phyloP scores from a whole-genome alignment of 2,329 filamentous ascomycete genomes.

The Cercospora sp. region DNA sequence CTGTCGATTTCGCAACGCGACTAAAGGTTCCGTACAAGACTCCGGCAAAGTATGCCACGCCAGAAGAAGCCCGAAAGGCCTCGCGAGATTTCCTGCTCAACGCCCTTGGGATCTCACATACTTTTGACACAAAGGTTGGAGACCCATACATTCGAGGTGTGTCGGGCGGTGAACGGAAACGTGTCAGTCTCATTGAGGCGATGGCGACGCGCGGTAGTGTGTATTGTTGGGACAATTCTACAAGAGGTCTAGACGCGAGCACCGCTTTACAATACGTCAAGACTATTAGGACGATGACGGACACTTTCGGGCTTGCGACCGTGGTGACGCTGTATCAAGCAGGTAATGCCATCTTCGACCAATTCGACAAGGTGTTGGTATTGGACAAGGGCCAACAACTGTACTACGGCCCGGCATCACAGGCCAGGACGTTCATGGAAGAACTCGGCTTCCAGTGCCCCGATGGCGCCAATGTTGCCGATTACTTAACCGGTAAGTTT shows the following conservation, averaged over 20 bases:
- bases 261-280: slow-evolving; percentile 57
- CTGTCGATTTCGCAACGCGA: slow-evolving; percentile 51
- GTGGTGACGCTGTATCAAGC: slow-evolving; percentile 69
- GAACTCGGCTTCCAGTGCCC: slow-evolving; percentile 62
- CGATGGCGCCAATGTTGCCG: slow-evolving; percentile 62
- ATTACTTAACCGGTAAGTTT: slow-evolving; percentile 58
- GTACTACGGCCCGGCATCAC: slow-evolving; percentile 60
- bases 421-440: slow-evolving; percentile 65
- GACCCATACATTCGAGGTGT: slow-evolving; percentile 66
- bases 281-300: slow-evolving; percentile 61
- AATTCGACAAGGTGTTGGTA: slow-evolving; percentile 69
- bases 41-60: slow-evolving; percentile 37
- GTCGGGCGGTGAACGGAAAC: slow-evolving; percentile 66
- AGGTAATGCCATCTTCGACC: slow-evolving; percentile 65
- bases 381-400: slow-evolving; percentile 65
- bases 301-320: slow-evolving; percentile 58
- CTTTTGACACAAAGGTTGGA: slow-evolving; percentile 64
- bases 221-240: slow-evolving; percentile 67
- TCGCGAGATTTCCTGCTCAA: slow-evolving; percentile 54
- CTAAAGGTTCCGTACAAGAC: slow-evolving; percentile 49
- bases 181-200: slow-evolving; percentile 67
- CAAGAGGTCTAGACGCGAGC: slow-evolving; percentile 64
- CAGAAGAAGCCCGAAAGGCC: slow-evolving; percentile 31
- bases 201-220: slow-evolving; percentile 58
- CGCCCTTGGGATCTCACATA: slow-evolving; percentile 60